Conservation (phyloP, 2,329 filamentous ascomycete species). For the Drechslera avenae region DNA sequence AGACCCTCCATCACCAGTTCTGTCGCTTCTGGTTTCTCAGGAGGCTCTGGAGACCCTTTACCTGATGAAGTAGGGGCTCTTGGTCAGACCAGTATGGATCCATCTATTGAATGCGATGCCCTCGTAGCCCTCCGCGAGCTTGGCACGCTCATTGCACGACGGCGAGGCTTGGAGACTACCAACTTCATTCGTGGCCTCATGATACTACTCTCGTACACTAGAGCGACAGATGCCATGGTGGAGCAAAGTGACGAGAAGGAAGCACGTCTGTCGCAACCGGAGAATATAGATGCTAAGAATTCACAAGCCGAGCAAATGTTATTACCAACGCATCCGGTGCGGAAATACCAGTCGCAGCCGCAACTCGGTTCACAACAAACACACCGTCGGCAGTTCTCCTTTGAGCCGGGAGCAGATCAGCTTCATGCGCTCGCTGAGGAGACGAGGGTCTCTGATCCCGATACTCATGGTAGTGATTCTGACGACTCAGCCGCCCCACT, state of each 20-base stretch:
- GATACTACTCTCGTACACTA: slow-evolving; percentile 33
- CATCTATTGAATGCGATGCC: slow-evolving; percentile 35
- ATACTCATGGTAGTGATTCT: slow-evolving; percentile 10
- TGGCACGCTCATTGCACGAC: slow-evolving; percentile 41
- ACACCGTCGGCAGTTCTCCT: slow-evolving; percentile 50
- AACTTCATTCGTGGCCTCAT: slow-evolving; percentile 43
- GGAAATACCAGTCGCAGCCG: slow-evolving; percentile 26
- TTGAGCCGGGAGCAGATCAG: slow-evolving; percentile 51
- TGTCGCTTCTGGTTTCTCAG: slow-evolving; percentile 42
- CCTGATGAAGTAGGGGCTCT: slow-evolving; percentile 33
- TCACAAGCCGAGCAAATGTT: background rate
- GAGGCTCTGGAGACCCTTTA: slow-evolving; percentile 36
- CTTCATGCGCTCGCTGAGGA: slow-evolving; percentile 24
- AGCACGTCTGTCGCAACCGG: background rate
- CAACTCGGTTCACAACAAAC: slow-evolving; percentile 22
- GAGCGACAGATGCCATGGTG: background rate
- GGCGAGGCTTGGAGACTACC: slow-evolving; percentile 42
- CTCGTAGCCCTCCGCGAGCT: slow-evolving; percentile 44
- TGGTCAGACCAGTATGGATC: slow-evolving; percentile 6
- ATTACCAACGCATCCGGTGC: slow-evolving; percentile 7
- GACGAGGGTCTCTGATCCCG: slow-evolving; percentile 8
- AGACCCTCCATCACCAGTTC: slow-evolving; percentile 16
- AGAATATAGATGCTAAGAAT: background rate
- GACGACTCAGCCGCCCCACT: slow-evolving; percentile 8
- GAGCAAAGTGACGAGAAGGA: background rate